A percentile compares a stretch with the other conserved stretches of the same genome.
phyloP scores from a whole-genome alignment of 768 basidiomycete genomes.

The Pholiota molesta region DNA sequence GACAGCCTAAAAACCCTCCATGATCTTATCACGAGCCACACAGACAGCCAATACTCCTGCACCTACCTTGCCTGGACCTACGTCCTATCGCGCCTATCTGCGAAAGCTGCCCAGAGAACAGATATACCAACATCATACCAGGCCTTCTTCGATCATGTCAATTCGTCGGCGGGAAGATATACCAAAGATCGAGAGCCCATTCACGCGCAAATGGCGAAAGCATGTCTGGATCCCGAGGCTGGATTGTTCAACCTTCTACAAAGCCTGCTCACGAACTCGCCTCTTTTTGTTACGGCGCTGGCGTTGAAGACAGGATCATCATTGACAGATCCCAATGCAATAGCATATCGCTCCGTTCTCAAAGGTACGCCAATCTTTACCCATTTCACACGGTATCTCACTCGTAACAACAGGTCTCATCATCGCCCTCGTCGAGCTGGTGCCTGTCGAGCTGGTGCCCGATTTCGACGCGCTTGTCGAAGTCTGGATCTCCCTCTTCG shows the following conservation, averaged over 20 bases:
- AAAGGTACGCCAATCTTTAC: conserved; percentile 60
- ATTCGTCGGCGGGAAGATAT: conserved; percentile 44
- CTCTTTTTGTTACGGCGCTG: conserved; percentile 73
- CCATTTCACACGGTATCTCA: neutral
- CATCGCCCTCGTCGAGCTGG: conserved; percentile 72
- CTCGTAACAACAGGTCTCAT: conserved; percentile 59
- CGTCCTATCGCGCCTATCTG: conserved; percentile 67
- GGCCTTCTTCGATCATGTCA: conserved; percentile 55
- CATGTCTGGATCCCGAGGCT: conserved; percentile 58
- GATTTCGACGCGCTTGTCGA: conserved; percentile 73
- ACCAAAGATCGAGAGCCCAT: conserved; percentile 62
- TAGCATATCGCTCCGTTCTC: conserved; percentile 78
- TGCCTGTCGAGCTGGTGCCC: conserved; percentile 76
- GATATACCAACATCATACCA: conserved; percentile 59
- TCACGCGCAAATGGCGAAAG: conserved; percentile 59
- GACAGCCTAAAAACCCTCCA: conserved; percentile 68
- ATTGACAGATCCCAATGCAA: conserved; percentile 74
- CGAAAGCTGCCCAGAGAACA: conserved; percentile 46
- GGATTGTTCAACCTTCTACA: conserved; percentile 62
- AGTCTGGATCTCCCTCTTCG: conserved; percentile 80
- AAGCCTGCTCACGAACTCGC: conserved; percentile 65
- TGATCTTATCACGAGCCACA: conserved; percentile 60
- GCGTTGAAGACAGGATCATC: conserved; percentile 72
- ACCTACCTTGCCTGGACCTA: conserved; percentile 86
- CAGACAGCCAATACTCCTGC: conserved; percentile 66